Evolutionary conservation across 2,329 filamentous ascomycete genomes (phyloP).

Genomic region (Lanzia echinophila): DNA sequence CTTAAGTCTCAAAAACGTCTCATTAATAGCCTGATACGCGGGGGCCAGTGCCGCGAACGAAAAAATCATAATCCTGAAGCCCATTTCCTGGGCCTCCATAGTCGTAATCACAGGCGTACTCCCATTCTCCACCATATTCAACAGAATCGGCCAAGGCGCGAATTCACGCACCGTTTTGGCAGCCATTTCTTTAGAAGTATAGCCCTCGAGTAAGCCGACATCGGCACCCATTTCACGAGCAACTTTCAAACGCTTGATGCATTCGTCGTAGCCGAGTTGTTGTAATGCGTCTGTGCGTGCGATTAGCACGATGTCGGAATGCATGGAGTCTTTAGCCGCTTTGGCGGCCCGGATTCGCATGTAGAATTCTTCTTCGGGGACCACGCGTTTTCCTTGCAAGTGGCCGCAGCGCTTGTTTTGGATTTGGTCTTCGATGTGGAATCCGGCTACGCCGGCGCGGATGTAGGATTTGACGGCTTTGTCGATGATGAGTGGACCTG

Average conservation of each 20-base stretch:
- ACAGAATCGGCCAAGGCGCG: conserved; percentile 43
- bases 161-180: conserved; percentile 40
- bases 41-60: conserved; percentile 44
- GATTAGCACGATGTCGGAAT: conserved; percentile 55
- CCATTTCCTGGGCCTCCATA: conserved; percentile 46
- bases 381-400: conserved; percentile 53
- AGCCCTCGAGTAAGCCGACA: conserved; percentile 53
- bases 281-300: conserved; percentile 57
- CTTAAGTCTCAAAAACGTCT: conserved; percentile 35
- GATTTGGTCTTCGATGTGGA: conserved; percentile 59
- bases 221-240: conserved; percentile 52
- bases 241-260: conserved; percentile 41
- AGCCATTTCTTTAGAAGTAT: conserved; percentile 44
- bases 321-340: conserved; percentile 41
- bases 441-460: conserved; percentile 48
- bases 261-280: conserved; percentile 49
- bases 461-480: conserved; percentile 48
- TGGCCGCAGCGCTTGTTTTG: conserved; percentile 61
- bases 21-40: conserved; percentile 38
- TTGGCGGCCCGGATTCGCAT: conserved; percentile 51
- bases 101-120: conserved; percentile 47
- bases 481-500: conserved; percentile 37
- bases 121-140: conserved; percentile 53
- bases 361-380: conserved; percentile 43
- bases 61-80: conserved; percentile 54